phyloP scores from a whole-genome alignment of 2,329 filamentous ascomycete genomes.

The Colletotrichum salicis region DNA sequence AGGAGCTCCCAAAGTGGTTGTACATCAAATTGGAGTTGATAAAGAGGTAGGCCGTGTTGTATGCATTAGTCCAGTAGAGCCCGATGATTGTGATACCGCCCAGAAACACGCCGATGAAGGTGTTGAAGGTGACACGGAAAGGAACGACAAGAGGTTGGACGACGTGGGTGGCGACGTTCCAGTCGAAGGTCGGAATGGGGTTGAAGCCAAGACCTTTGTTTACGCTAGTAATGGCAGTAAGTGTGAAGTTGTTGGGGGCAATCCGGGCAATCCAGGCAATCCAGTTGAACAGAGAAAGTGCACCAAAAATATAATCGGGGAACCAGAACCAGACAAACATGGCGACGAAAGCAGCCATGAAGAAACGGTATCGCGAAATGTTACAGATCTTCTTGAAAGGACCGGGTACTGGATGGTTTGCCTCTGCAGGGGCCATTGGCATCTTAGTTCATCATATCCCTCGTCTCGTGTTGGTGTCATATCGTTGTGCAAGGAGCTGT shows the following conservation, averaged over 20 bases:
- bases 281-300: slow-evolving; percentile 59
- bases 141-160: slow-evolving; percentile 46
- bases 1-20: slow-evolving; percentile 50
- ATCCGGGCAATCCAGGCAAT: slow-evolving; percentile 62
- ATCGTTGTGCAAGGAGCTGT: slow-evolving; percentile 52
- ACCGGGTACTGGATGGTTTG: slow-evolving; percentile 40
- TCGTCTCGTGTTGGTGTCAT: slow-evolving; percentile 36
- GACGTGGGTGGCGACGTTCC: slow-evolving; percentile 47
- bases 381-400: slow-evolving; percentile 46
- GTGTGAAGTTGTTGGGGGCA: slow-evolving; percentile 48
- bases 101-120: slow-evolving; percentile 45
- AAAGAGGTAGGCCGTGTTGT: slow-evolving; percentile 50
- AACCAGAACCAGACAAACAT: slow-evolving; percentile 66
- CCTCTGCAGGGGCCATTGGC: slow-evolving; percentile 32
- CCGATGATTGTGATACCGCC: slow-evolving; percentile 43
- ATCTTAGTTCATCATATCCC: rapidly evolving
- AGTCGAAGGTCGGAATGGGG: slow-evolving; percentile 52
- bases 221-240: slow-evolving; percentile 48
- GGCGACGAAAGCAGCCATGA: slow-evolving; percentile 50
- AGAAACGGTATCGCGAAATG: slow-evolving; percentile 55
- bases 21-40: slow-evolving; percentile 53
- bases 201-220: slow-evolving; percentile 52
- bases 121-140: slow-evolving; percentile 44
- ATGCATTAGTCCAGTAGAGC: slow-evolving; percentile 47
- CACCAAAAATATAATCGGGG: slow-evolving; percentile 60